phyloP scores from a whole-genome alignment of 2,329 filamentous ascomycete genomes.

The Claviceps purpurea region DNA sequence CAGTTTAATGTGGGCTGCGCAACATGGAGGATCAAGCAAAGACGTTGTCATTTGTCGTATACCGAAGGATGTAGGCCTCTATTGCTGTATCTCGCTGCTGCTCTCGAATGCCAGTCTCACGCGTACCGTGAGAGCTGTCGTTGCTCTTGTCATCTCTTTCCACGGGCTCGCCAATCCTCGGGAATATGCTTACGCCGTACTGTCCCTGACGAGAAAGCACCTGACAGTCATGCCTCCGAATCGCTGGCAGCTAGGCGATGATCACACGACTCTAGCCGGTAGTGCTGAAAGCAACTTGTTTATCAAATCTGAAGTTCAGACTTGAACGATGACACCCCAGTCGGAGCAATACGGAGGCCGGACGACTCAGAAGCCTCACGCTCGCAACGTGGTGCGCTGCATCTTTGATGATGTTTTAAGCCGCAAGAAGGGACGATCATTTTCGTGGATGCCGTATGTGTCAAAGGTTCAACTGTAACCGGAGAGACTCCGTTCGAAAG shows the following conservation, averaged over 20 bases:
- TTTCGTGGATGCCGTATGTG: constrained; percentile 30
- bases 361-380: constrained; percentile 49
- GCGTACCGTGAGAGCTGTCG: neutral
- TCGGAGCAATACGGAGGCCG: constrained; percentile 35
- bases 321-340: constrained; percentile 55
- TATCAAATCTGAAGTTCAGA: constrained; percentile 52
- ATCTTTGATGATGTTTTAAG: constrained; percentile 66
- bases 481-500: constrained; percentile 45
- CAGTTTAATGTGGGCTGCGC: too few relatives aligned
- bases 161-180: neutral
- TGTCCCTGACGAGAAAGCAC: constrained; percentile 8
- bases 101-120: neutral
- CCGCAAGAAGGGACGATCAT: constrained; percentile 50
- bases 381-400: constrained; percentile 57
- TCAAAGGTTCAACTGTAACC: constrained; percentile 36
- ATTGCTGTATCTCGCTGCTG: neutral
- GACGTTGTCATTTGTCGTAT: too few relatives aligned
- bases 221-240: constrained; percentile 10
- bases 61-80: too few relatives aligned
- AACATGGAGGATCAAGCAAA: too few relatives aligned
- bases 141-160: constrained; percentile 2
- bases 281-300: constrained; percentile 42
- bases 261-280: constrained; percentile 36
- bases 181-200: neutral
- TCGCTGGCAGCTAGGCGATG: constrained; percentile 22